These are phyloP conservation scores for Withania somnifera DNA, from an alignment of 305 asterid species.

Conservation along the genomic window DNA sequence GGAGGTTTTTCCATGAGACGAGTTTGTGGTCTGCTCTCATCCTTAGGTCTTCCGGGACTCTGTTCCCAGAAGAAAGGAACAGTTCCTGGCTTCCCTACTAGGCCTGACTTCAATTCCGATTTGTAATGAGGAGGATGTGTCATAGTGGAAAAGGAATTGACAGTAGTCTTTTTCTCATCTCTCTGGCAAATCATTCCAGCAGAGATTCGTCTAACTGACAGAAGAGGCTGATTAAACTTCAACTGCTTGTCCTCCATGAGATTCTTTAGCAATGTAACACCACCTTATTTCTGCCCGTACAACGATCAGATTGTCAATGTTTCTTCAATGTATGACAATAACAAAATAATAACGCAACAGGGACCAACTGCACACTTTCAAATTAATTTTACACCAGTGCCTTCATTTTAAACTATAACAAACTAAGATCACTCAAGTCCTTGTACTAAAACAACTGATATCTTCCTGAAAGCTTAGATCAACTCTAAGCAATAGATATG, in stretches of 20 bases:
- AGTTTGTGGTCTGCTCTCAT: constrained; percentile 15
- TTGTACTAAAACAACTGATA: neutral
- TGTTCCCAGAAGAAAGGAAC: constrained; percentile 84
- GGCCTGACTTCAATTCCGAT: constrained; percentile 68
- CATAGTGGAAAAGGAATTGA: constrained; percentile 2
- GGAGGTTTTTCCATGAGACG: constrained; percentile 16
- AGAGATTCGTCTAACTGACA: constrained; percentile 48
- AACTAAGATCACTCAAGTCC: neutral
- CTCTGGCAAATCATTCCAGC: constrained; percentile 18
- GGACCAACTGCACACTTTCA: neutral
- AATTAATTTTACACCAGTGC: neutral
- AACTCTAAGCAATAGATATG: neutral
- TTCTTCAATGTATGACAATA: neutral
- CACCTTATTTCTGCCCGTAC: constrained; percentile 12
- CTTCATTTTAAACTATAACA: neutral
- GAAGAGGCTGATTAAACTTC: constrained; percentile 46
- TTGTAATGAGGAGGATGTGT: constrained; percentile 38
- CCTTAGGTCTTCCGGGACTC: constrained; percentile 68
- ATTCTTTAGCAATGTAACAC: constrained; percentile 28
- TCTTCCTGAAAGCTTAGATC: neutral
- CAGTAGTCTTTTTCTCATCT: constrained; percentile 11
- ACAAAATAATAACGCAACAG: neutral
- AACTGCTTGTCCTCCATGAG: constrained; percentile 56
- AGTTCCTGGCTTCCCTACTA: constrained; percentile 51
- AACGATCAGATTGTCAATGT: neutral